phyloP scores from a whole-genome alignment of 2,329 filamentous ascomycete genomes.

The Epichloe sp. region DNA sequence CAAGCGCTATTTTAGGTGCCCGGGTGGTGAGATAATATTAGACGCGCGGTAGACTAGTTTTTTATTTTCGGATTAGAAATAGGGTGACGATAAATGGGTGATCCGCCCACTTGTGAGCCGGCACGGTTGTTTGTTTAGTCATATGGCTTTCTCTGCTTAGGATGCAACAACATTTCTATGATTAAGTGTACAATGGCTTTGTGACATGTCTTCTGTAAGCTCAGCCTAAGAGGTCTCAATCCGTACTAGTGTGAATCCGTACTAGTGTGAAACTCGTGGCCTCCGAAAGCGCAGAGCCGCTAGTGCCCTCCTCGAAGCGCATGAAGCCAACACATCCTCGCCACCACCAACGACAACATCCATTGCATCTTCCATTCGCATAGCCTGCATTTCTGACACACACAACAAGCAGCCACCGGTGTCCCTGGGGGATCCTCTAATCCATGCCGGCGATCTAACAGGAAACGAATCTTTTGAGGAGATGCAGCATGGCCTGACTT shows the following conservation, averaged over 20 bases:
- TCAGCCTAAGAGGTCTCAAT: not conserved
- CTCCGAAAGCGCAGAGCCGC: not conserved
- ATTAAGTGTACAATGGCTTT: not conserved
- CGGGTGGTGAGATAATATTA: too few relatives aligned
- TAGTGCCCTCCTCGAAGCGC: not conserved
- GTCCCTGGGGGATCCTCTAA: conserved; percentile 30
- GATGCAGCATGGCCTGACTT: conserved; percentile 25
- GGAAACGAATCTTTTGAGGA: conserved; percentile 28
- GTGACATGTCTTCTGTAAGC: not conserved
- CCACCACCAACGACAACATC: not conserved
- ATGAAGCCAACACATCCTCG: not conserved
- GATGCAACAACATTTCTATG: too few relatives aligned
- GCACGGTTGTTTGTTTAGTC: too few relatives aligned
- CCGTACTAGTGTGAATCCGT: not conserved
- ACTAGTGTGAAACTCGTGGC: not conserved
- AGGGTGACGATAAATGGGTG: too few relatives aligned
- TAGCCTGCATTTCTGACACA: conserved; percentile 33
- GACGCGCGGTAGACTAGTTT: too few relatives aligned
- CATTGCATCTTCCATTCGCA: conserved; percentile 6
- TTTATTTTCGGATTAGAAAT: too few relatives aligned
- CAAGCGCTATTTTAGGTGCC: too few relatives aligned
- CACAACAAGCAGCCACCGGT: conserved; percentile 25
- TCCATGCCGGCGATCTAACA: conserved; percentile 37
- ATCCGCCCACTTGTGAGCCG: too few relatives aligned
- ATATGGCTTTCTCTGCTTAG: too few relatives aligned